Evolutionary conservation across 1,284 basidiomycete genomes (phyloP).

Genomic region (Cutaneotrichosporon cavernicola): DNA sequence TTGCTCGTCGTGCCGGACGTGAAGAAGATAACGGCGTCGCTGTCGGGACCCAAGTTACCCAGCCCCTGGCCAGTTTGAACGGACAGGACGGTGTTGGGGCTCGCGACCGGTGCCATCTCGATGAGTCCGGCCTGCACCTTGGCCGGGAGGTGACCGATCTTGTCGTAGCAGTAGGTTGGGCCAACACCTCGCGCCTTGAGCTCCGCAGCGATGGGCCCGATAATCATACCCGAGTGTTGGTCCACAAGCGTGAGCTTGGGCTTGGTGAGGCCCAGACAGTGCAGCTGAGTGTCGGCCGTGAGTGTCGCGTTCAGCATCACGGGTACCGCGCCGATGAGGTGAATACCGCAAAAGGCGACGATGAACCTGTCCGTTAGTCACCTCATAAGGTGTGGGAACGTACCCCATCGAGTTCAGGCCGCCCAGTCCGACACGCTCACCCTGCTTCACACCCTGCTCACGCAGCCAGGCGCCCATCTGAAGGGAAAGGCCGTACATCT

Average conservation of each 20-base stretch:
- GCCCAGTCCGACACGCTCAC: slow-evolving; percentile 40
- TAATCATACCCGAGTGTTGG: slow-evolving; percentile 30
- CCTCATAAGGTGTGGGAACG: not conserved
- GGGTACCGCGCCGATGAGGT: slow-evolving; percentile 43
- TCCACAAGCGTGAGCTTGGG: slow-evolving; percentile 39
- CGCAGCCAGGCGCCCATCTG: slow-evolving; percentile 38
- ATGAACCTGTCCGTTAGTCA: slow-evolving; percentile 36
- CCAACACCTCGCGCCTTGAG: slow-evolving; percentile 12
- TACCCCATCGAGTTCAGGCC: slow-evolving; percentile 37
- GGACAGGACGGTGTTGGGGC: not conserved
- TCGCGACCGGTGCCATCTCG: not conserved
- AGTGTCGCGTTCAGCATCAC: slow-evolving; percentile 45
- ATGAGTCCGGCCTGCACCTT: not conserved
- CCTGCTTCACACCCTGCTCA: slow-evolving; percentile 31
- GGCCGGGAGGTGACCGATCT: slow-evolving; percentile 5
- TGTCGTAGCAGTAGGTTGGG: slow-evolving; percentile 12
- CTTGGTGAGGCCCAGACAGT: slow-evolving; percentile 33
- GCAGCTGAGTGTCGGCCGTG: slow-evolving; percentile 33
- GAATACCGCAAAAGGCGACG: slow-evolving; percentile 38
- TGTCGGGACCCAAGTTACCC: slow-evolving; percentile 34
- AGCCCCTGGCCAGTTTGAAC: slow-evolving; percentile 15
- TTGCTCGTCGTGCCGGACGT: slow-evolving; percentile 40
- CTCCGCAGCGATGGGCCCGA: slow-evolving; percentile 20
- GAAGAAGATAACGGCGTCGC: slow-evolving; percentile 50
- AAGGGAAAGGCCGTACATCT: slow-evolving; percentile 29